Conservation (phyloP, 163 green algal genomes). For the Prototheca wickerhamii region DNA sequence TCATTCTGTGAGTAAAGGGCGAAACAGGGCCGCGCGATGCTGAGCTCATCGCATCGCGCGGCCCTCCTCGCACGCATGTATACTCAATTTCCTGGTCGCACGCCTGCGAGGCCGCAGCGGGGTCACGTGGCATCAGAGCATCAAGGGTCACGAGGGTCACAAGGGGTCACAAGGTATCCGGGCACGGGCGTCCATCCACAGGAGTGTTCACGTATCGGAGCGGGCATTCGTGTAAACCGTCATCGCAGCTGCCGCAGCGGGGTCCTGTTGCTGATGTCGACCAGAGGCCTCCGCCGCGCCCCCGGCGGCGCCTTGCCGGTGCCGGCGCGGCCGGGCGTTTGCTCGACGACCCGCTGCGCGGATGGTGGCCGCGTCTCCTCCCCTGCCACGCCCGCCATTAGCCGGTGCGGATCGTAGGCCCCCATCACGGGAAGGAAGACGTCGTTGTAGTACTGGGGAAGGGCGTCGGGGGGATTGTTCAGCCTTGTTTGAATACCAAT, state of each 20-base stretch:
- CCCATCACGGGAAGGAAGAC: constrained; percentile 13
- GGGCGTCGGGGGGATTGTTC: background rate
- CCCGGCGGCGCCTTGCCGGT: background rate
- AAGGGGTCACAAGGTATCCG: too few species aligned
- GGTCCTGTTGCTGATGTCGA: constrained; percentile 1
- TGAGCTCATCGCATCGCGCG: background rate
- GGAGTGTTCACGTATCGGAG: background rate
- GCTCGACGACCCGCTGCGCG: background rate
- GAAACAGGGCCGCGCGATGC: background rate
- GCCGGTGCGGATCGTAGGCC: background rate
- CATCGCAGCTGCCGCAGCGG: background rate
- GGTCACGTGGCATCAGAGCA: too few species aligned
- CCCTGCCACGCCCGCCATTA: background rate
- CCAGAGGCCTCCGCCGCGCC: constrained; percentile 4
- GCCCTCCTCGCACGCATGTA: too few species aligned
- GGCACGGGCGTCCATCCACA: background rate
- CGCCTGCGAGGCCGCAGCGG: too few species aligned
- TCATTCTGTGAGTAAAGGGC: background rate
- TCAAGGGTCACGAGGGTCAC: too few species aligned
- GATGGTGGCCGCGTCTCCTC: background rate
- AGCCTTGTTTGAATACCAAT: background rate
- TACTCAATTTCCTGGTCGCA: too few species aligned
- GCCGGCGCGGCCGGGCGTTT: too few species aligned
- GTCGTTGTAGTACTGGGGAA: constrained; percentile 20
- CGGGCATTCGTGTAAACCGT: background rate